phyloP scores from a whole-genome alignment of 2,329 filamentous ascomycete species.

The Neonectria sp. region DNA sequence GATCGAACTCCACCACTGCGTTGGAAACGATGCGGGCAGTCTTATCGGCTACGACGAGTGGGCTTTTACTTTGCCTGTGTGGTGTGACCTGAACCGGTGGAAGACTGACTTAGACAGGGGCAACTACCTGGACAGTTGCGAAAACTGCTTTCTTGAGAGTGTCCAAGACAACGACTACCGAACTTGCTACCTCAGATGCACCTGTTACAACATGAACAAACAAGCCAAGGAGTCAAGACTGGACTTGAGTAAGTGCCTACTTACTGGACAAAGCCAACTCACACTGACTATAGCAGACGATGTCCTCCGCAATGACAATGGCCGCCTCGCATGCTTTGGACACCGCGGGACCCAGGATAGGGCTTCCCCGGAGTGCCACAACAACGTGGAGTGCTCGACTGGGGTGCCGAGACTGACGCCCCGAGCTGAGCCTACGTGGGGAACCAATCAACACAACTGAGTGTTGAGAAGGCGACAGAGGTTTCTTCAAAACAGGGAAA shows the following conservation, averaged over 20 bases:
- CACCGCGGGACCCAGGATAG: conserved; percentile 11
- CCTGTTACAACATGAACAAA: conserved; percentile 14
- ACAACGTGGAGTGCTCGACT: conserved; percentile 15
- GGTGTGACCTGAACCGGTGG: neutral
- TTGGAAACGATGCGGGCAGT: conserved; percentile 17
- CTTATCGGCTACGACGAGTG: conserved; percentile 22
- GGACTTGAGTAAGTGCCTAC: conserved; percentile 7
- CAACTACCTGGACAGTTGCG: conserved; percentile 21
- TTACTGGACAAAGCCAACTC: neutral
- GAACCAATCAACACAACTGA: neutral
- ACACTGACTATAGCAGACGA: conserved; percentile 16
- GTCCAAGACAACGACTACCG: neutral
- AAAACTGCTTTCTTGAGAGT: conserved; percentile 11
- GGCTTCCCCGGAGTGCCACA: conserved; percentile 22
- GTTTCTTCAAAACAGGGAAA: neutral
- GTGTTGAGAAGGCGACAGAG: neutral
- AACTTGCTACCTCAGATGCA: conserved; percentile 22
- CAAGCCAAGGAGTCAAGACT: conserved; percentile 6
- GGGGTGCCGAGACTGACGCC: conserved; percentile 10
- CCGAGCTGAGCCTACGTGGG: neutral
- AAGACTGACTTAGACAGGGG: neutral
- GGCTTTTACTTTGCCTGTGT: neutral
- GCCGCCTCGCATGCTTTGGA: conserved; percentile 17
- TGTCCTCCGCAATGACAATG: conserved; percentile 21
- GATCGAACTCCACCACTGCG: conserved; percentile 21